phyloP scores from a whole-genome alignment of 1,284 basidiomycete species.

The Pyrrhoderma lamaoense region DNA sequence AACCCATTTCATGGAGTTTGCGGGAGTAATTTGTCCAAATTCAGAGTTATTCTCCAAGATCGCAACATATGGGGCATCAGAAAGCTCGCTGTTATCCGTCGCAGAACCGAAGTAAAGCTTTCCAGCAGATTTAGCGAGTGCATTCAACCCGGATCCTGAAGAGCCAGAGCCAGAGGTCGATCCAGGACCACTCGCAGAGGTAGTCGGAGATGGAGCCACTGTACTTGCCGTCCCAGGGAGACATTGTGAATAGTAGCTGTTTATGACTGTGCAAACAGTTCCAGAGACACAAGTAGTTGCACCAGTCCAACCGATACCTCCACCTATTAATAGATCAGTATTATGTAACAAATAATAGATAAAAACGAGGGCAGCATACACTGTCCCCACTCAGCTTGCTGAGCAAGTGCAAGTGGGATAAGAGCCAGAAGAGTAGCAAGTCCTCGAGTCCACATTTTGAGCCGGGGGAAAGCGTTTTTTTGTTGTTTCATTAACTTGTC shows the following conservation, averaged over 20 bases:
- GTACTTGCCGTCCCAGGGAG: slow-evolving; percentile 20
- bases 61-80: slow-evolving; percentile 20
- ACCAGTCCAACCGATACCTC: slow-evolving; percentile 32
- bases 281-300: slow-evolving; percentile 31
- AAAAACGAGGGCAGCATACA: slow-evolving; percentile 22
- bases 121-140: slow-evolving; percentile 21
- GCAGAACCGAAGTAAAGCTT: slow-evolving; percentile 25
- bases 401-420: slow-evolving; percentile 27
- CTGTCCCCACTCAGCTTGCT: slow-evolving; percentile 30
- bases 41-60: slow-evolving; percentile 24
- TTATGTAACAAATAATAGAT: background rate
- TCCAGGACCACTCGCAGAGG: background rate
- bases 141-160: slow-evolving; percentile 17
- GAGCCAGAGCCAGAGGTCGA: slow-evolving; percentile 7
- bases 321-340: slow-evolving; percentile 22
- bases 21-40: slow-evolving; percentile 32
- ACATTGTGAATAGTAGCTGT: slow-evolving; percentile 31
- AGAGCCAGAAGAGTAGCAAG: slow-evolving; percentile 25
- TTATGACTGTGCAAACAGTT: slow-evolving; percentile 23
- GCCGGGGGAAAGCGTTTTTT: background rate
- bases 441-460: slow-evolving; percentile 25
- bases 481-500: background rate
- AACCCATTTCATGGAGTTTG: slow-evolving; percentile 36
- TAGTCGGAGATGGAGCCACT: slow-evolving; percentile 2
- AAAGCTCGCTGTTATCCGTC: slow-evolving; percentile 21